Evolutionary conservation across 257 asterid species (phyloP).

Genomic region (Fraxinus excelsior): DNA sequence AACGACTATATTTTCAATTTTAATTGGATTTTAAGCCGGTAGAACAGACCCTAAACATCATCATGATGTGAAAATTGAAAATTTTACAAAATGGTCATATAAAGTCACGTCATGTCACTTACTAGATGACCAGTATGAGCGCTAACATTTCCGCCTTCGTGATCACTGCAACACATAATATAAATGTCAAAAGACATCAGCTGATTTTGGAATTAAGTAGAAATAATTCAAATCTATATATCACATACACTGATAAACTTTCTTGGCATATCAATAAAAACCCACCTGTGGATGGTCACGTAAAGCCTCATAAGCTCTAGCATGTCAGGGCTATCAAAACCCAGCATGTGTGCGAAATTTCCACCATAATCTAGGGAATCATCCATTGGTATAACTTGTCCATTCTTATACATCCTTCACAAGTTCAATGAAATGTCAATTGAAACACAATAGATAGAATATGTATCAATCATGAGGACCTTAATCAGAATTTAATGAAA

Average conservation of each 20-base stretch:
- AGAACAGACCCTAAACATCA: too few relatives aligned
- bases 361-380: conserved; percentile 94
- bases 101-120: conserved; percentile 37
- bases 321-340: conserved; percentile 84
- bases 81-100: conserved; percentile 10
- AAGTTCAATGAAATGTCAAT: conserved; percentile 33
- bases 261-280: conserved; percentile 18
- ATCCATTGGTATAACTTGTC: conserved; percentile 67
- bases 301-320: conserved; percentile 97
- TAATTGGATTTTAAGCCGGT: too few relatives aligned
- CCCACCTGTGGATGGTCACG: conserved; percentile 88
- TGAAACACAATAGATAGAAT: conserved; percentile 18
- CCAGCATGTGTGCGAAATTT: conserved; percentile 96
- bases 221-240: conserved; percentile 10
- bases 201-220: conserved; percentile 8
- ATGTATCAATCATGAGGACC: neutral
- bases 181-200: conserved; percentile 18
- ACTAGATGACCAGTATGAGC: conserved; percentile 99
- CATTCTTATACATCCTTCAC: conserved; percentile 86
- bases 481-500: neutral
- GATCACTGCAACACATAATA: conserved; percentile 67
- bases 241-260: conserved; percentile 6
- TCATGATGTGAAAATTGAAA: conserved; percentile 2
- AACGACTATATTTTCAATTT: too few relatives aligned
- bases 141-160: conserved; percentile 99